Conservation (phyloP, 2,329 filamentous ascomycete species). For the Colletotrichum echinochloae region DNA sequence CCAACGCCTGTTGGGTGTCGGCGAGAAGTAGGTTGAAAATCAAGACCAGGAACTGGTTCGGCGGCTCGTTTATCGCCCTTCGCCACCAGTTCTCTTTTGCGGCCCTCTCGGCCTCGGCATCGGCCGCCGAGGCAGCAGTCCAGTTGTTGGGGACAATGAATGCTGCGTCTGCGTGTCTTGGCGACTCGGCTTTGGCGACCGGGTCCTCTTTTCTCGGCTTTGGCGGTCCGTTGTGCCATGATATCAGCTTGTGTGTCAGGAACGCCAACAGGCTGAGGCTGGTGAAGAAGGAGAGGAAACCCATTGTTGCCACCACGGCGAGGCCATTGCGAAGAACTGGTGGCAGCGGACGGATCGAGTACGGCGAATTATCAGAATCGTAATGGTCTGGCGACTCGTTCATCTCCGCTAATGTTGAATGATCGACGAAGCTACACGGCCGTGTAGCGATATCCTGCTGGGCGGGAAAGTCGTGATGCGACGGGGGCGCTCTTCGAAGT, state of each 20-base stretch:
- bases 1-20: conserved; percentile 74
- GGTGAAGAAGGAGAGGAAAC: conserved; percentile 52
- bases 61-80: conserved; percentile 51
- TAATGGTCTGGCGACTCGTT: conserved; percentile 39
- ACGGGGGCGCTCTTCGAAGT: neutral
- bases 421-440: conserved; percentile 24
- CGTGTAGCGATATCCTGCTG: conserved; percentile 25
- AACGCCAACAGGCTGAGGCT: conserved; percentile 49
- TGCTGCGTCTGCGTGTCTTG: conserved; percentile 40
- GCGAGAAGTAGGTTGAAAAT: conserved; percentile 77
- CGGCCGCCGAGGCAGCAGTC: conserved; percentile 42
- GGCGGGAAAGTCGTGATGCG: neutral
- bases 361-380: conserved; percentile 46
- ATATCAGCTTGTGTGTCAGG: conserved; percentile 51
- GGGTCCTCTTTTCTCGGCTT: conserved; percentile 36
- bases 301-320: conserved; percentile 52
- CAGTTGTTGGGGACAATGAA: conserved; percentile 46
- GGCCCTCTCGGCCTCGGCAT: neutral
- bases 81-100: conserved; percentile 35
- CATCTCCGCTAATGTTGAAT: conserved; percentile 40
- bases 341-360: conserved; percentile 51
- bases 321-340: conserved; percentile 51
- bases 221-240: conserved; percentile 47
- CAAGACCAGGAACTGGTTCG: conserved; percentile 76
- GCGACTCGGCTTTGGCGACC: conserved; percentile 21